phyloP scores from a whole-genome alignment of 164 flowering plant species.

The Dillenia suffruticosa region DNA sequence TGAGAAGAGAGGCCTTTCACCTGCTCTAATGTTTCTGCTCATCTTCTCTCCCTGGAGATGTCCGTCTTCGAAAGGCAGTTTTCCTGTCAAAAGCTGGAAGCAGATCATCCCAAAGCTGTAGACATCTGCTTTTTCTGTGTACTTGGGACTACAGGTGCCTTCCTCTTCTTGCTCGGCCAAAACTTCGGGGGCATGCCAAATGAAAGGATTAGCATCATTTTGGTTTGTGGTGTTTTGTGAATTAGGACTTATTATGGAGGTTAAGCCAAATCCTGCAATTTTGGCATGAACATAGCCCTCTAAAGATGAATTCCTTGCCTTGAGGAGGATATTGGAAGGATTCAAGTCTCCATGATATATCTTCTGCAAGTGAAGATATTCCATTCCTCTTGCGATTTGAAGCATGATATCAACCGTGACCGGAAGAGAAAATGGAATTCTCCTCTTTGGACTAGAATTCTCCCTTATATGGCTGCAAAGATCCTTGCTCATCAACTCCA shows the following conservation, averaged over 20 bases:
- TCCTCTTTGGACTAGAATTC: conserved; percentile 40
- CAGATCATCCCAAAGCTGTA: conserved; percentile 94
- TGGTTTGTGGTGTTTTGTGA: conserved; percentile 19
- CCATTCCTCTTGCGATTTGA: conserved; percentile 94
- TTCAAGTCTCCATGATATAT: conserved; percentile 74
- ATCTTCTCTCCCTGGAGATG: conserved; percentile 92
- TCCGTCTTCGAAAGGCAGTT: conserved; percentile 79
- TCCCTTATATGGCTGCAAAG: conserved; percentile 55
- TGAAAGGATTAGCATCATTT: conserved; percentile 28
- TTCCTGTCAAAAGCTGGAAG: conserved; percentile 82
- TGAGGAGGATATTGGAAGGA: conserved; percentile 60
- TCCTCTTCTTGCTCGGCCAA: conserved; percentile 52
- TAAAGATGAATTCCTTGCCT: conserved; percentile 29
- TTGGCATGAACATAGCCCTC: conserved; percentile 67
- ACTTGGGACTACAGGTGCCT: conserved; percentile 22
- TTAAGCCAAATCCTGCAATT: conserved; percentile 60
- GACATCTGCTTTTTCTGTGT: conserved; percentile 78
- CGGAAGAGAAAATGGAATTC: conserved; percentile 53
- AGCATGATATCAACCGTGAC: conserved; percentile 82
- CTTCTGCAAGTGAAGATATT: conserved; percentile 66
- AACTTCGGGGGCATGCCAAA: conserved; percentile 94
- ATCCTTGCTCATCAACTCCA: conserved; percentile 72
- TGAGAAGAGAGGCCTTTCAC: conserved; percentile 92
- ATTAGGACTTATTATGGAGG: conserved; percentile 23
- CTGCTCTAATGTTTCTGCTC: conserved; percentile 72